Conservation (phyloP, 2,329 filamentous ascomycete species). For the Hymenoscyphus repandus region DNA sequence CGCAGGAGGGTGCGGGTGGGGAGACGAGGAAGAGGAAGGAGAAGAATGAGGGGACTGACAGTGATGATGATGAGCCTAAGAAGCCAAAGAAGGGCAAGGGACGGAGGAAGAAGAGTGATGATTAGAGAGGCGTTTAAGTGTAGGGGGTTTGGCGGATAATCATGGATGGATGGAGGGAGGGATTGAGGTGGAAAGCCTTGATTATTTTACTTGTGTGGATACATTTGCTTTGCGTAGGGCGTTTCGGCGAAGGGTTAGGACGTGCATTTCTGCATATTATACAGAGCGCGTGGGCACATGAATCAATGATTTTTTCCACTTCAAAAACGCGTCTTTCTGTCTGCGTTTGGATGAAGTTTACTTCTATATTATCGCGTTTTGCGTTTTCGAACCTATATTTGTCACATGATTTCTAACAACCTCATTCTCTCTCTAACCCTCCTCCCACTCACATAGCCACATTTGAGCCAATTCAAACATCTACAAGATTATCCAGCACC, state of each 20-base stretch:
- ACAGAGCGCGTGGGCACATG: background rate
- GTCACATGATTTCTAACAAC: no score
- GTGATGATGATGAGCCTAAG: constrained; percentile 21
- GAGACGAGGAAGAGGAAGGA: constrained; percentile 23
- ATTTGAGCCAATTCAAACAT: no score
- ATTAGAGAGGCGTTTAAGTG: background rate
- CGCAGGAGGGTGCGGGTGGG: constrained; percentile 25
- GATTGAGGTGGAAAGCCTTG: no score
- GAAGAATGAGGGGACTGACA: constrained; percentile 14
- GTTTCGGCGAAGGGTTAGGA: background rate
- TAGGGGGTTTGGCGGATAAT: background rate
- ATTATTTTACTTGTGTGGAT: no score
- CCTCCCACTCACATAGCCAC: no score
- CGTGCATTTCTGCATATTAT: background rate
- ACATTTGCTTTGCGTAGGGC: no score
- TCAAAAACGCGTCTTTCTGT: constrained; percentile 1
- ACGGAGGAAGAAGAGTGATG: constrained; percentile 20
- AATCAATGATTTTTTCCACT: constrained; percentile 6
- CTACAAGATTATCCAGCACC: no score
- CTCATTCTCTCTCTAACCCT: no score
- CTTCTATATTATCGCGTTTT: no score
- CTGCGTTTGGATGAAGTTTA: no score
- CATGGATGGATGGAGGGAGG: background rate
- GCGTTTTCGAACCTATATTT: no score
- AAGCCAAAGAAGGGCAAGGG: constrained; percentile 28